A percentile compares a stretch with the other conserved stretches of the same genome.
Conservation (phyloP, 768 basidiomycete species). For the Chalciporus sphaerocephalus region DNA sequence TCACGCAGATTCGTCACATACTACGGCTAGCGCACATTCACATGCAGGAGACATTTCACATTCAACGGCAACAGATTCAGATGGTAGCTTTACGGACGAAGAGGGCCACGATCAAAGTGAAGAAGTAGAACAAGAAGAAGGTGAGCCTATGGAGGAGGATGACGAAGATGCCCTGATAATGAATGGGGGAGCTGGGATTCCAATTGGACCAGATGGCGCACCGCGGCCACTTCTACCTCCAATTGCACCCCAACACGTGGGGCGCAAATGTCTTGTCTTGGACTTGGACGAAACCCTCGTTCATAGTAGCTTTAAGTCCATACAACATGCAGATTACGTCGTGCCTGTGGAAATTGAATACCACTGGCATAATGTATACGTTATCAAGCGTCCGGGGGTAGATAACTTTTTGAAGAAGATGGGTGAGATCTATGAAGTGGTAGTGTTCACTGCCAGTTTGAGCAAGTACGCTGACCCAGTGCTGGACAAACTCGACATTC, state of each 20-base stretch:
- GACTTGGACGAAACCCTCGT: constrained; percentile 97
- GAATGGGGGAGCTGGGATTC: constrained; percentile 92
- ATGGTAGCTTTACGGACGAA: constrained; percentile 50
- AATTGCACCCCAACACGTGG: constrained; percentile 71
- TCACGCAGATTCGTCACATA: constrained; percentile 22
- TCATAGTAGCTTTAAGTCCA: constrained; percentile 98
- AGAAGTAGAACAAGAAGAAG: constrained; percentile 57
- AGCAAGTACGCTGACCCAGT: constrained; percentile 99
- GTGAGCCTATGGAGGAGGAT: constrained; percentile 66
- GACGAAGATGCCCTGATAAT: constrained; percentile 87
- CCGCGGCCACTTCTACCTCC: constrained; percentile 88
- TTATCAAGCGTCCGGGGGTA: constrained; percentile 97
- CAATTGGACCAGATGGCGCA: constrained; percentile 83
- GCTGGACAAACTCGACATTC: constrained; percentile 90
- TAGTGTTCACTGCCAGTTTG: constrained; percentile 95
- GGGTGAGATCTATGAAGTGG: constrained; percentile 98
- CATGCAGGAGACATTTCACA: constrained; percentile 31
- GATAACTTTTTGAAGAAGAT: constrained; percentile 96
- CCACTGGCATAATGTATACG: constrained; percentile 98
- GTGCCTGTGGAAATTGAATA: constrained; percentile 99
- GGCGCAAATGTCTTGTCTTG: constrained; percentile 92
- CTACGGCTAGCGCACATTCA: constrained; percentile 24
- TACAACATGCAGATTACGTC: constrained; percentile 93
- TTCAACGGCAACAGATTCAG: constrained; percentile 31
- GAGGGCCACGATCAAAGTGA: constrained; percentile 68